A percentile compares a stretch with the other conserved stretches of the same genome.
Evolutionary conservation across 1,139 yeast species (phyloP).

Genomic region (Hyphopichia buzzinii): DNA sequence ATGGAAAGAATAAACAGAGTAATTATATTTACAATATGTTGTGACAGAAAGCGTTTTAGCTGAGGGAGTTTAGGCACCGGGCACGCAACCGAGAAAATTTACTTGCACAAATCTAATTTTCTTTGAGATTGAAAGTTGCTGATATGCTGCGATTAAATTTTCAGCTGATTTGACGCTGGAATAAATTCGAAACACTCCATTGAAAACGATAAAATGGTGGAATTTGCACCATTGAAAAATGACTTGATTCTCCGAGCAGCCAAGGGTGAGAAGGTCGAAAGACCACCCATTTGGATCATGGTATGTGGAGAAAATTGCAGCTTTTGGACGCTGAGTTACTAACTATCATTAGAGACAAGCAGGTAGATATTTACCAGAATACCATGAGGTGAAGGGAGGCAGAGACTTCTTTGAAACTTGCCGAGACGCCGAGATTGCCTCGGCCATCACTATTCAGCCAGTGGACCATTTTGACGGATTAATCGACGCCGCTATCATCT

Average conservation of each 20-base stretch:
- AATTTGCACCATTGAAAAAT: conserved; percentile 74
- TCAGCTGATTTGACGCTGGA: neutral
- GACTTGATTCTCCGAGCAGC: conserved; percentile 93
- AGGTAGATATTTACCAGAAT: conserved; percentile 87
- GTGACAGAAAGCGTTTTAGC: too few relatives aligned
- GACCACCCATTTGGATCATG: conserved; percentile 99
- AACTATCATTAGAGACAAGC: conserved; percentile 61
- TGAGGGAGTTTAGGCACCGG: too few relatives aligned
- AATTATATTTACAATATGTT: too few relatives aligned
- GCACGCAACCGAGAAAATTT: too few relatives aligned
- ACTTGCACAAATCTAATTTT: too few relatives aligned
- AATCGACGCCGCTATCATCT: conserved; percentile 94
- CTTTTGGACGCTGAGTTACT: neutral
- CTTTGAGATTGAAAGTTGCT: neutral
- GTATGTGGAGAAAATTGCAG: too few relatives aligned
- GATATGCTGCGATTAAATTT: conserved; percentile 1
- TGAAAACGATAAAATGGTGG: conserved; percentile 19
- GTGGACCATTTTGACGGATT: conserved; percentile 84
- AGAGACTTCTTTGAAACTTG: conserved; percentile 92
- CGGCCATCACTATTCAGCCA: conserved; percentile 94
- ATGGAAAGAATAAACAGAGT: too few relatives aligned
- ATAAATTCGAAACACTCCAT: neutral
- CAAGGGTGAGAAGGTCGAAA: conserved; percentile 72
- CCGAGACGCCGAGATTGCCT: conserved; percentile 89
- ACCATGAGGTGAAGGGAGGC: conserved; percentile 83